Evolutionary conservation across 306 rosid species (phyloP), one percentile per base, ranked within the genome.

Genomic region (Ceratonia siliqua): DNA sequence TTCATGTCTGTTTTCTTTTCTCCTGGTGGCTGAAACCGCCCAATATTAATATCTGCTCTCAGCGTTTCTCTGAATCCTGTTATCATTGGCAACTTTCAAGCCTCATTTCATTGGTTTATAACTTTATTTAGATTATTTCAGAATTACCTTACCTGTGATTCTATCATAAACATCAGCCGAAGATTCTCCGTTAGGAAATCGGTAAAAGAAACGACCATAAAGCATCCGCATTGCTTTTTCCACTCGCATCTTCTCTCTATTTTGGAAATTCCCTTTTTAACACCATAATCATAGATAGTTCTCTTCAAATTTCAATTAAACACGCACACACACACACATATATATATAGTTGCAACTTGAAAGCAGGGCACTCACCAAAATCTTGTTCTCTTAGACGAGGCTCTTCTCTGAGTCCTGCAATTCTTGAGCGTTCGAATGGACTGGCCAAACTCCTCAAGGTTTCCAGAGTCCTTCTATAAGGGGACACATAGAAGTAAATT

Each of bases 121-220:
- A n/a, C 1, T 28, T 2, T 27, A 27, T 56, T n/a, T 6, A 13
- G 13, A 14, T 56, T 14, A 27, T 56, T 27, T 3, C n/a, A 61
- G 2, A 22, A 35, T 0, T 32, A 38, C 10, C 68, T 68, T 63
- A 91, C 98, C 96, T 52, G 97, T 91, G 69, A 94, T 89, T 82
- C 98, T 89, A 17, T 94, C 98, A 38, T 94, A 94, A 56, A 94
- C 98, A 84, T 94, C 98, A 10, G 97, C 97, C 0, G 98, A 97
- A 1, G 97, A 94, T 83, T 94, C 97, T 21, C 97, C 98, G 43
- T 94, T 54, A 0, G 98, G 96, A 80, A 94, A 94, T 33, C 98
- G 87, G 49, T 86, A 94, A 80, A 94, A 94, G 90, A 94, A 94
- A 13, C 97, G 88, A n/a, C 98, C 98, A 64, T 91, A 94, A 30